Percentiles rank a stretch among this genome's conserved stretches.
phyloP scores from a whole-genome alignment of 257 asterid species.

The Solanum sitiens region DNA sequence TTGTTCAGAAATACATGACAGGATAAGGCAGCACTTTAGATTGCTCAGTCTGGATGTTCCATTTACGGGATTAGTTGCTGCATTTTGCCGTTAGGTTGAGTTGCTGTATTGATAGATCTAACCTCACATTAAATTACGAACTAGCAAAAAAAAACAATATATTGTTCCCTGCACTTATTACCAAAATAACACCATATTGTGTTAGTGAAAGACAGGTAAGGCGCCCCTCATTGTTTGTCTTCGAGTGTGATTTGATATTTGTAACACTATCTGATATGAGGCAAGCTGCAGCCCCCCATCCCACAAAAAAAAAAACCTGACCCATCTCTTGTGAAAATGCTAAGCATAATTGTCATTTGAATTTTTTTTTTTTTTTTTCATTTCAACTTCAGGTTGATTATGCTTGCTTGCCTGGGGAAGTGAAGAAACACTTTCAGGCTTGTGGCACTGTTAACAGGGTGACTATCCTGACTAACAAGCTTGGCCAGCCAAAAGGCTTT shows the following conservation, averaged over 20 bases:
- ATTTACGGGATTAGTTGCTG: not conserved
- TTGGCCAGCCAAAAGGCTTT: constrained; percentile 45
- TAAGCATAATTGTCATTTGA: not conserved
- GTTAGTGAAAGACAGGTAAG: not conserved
- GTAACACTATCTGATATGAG: not conserved
- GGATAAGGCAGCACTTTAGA: not conserved
- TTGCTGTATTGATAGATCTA: not conserved
- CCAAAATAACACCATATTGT: not conserved
- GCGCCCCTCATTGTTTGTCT: not conserved
- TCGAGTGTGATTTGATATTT: not conserved
- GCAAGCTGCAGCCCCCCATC: not conserved
- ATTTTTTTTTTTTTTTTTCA: not conserved
- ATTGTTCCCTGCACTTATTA: not conserved
- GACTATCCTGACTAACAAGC: constrained; percentile 34
- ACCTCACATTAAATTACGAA: not conserved
- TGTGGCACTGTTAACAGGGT: constrained; percentile 48
- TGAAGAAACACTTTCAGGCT: constrained; percentile 38
- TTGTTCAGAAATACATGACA: not conserved
- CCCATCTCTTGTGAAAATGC: not conserved
- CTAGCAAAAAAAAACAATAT: not conserved
- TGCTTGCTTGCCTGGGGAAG: constrained; percentile 43
- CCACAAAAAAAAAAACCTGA: not conserved
- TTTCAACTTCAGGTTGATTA: constrained; percentile 35
- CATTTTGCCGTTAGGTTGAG: not conserved
- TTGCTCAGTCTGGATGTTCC: not conserved